Percentiles rank a stretch among this genome's conserved stretches.
Conservation (phyloP, 257 asterid genomes). For the Catharanthus roseus region DNA sequence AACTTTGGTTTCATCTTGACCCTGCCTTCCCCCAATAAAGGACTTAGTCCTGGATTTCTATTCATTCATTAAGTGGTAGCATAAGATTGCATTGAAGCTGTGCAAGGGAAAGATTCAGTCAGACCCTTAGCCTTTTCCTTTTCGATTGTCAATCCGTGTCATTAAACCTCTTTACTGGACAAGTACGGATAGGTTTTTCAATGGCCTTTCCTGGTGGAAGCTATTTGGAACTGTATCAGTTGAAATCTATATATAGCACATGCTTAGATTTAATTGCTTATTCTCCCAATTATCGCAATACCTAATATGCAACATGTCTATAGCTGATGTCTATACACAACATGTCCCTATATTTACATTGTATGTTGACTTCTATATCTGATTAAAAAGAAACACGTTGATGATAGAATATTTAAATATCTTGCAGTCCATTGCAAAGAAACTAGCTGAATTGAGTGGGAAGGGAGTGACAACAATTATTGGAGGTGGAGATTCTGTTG, state of each 20-base stretch:
- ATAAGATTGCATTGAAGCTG: not conserved
- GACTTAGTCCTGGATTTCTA: not conserved
- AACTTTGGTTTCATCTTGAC: conserved; percentile 1
- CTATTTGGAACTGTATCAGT: not conserved
- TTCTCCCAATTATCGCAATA: not conserved
- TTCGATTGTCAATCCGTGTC: not conserved
- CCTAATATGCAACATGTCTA: not conserved
- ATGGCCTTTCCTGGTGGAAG: not conserved
- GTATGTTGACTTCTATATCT: not conserved
- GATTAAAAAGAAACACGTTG: not conserved
- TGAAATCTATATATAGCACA: not conserved
- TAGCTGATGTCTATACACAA: too few relatives aligned
- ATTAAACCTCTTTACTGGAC: not conserved
- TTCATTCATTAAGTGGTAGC: not conserved
- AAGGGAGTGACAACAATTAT: conserved; percentile 86
- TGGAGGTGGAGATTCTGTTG: conserved; percentile 95
- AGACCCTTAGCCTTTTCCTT: not conserved
- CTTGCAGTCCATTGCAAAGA: conserved; percentile 64
- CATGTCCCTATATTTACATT: not conserved
- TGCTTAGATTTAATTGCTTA: not conserved
- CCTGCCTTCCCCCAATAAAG: not conserved
- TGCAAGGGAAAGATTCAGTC: not conserved
- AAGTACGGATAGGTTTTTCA: not conserved
- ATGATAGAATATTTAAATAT: conserved; percentile 5
- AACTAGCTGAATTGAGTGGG: conserved; percentile 72